Percentiles rank a stretch among this genome's conserved stretches.
phyloP scores from a whole-genome alignment of 306 rosid genomes.

The Chamaecrista fasciculata region DNA sequence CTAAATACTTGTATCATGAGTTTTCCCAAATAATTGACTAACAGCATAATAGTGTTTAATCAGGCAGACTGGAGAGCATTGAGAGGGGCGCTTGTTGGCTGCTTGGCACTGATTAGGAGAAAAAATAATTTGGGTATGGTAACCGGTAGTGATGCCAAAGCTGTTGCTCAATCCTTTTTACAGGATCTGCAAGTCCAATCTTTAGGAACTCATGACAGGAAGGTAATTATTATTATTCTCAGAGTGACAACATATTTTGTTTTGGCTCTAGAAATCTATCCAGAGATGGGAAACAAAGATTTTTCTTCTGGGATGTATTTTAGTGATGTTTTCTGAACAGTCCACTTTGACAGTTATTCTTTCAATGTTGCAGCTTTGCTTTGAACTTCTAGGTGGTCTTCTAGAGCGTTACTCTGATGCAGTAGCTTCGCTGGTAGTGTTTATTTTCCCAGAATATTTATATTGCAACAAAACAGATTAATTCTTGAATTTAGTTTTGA shows the following conservation, averaged over 20 bases:
- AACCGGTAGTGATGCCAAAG: conserved; percentile 66
- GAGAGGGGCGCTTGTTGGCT: conserved; percentile 93
- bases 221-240: conserved; percentile 44
- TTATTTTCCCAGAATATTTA: conserved; percentile 32
- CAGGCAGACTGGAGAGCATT: conserved; percentile 99
- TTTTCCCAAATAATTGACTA: conserved; percentile 20
- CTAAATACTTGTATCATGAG: conserved; percentile 6
- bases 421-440: conserved; percentile 72
- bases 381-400: conserved; percentile 76
- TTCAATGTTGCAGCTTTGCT: conserved; percentile 75
- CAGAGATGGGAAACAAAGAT: neutral
- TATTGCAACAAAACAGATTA: conserved; percentile 15
- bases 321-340: conserved; percentile 16
- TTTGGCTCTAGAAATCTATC: conserved; percentile 20
- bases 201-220: conserved; percentile 84
- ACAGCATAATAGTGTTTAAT: conserved; percentile 32
- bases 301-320: conserved; percentile 9
- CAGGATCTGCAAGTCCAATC: conserved; percentile 76
- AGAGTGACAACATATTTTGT: conserved; percentile 19
- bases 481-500: conserved; percentile 15
- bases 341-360: conserved; percentile 26
- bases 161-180: conserved; percentile 60
- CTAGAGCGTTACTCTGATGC: conserved; percentile 53
- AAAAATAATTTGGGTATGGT: conserved; percentile 57
- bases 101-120: conserved; percentile 80